Evolutionary conservation across 192 early-diverging fungal genomes (phyloP).

Genomic region (Spizellomyces punctatus): DNA sequence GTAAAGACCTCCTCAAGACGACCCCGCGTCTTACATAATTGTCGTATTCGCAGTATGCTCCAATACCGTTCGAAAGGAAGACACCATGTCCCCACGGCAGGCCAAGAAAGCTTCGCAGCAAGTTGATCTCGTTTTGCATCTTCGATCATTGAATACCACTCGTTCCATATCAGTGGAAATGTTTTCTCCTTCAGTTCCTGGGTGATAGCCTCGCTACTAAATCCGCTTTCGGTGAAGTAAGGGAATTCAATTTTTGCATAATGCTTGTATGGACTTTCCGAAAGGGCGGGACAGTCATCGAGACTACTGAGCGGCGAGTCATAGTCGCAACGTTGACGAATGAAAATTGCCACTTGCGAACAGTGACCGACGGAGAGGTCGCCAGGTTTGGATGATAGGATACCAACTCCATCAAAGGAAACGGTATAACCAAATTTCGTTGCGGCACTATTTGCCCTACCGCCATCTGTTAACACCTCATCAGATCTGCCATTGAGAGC

Average conservation of each 20-base stretch:
- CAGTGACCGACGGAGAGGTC: slow-evolving; percentile 49
- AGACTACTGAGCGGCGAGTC: too few relatives aligned
- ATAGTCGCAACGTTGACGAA: not conserved
- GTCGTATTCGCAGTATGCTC: slow-evolving; percentile 33
- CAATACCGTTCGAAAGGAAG: slow-evolving; percentile 17
- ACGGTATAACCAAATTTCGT: slow-evolving; percentile 66
- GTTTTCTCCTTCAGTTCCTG: slow-evolving; percentile 18
- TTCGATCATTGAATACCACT: slow-evolving; percentile 8
- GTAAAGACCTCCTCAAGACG: slow-evolving; percentile 15
- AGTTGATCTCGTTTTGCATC: not conserved
- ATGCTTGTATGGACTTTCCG: slow-evolving; percentile 8
- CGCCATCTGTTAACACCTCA: too few relatives aligned
- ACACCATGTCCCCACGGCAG: not conserved
- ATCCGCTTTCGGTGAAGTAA: slow-evolving; percentile 37
- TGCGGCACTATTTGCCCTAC: slow-evolving; percentile 41
- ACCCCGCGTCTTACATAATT: slow-evolving; percentile 35
- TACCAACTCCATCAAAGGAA: slow-evolving; percentile 66
- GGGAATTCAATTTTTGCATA: slow-evolving; percentile 31
- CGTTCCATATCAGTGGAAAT: slow-evolving; percentile 23
- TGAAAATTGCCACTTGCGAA: slow-evolving; percentile 78
- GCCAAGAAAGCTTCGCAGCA: not conserved
- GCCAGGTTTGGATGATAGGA: slow-evolving; percentile 15
- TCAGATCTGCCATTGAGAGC: too few relatives aligned
- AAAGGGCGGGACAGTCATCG: not conserved
- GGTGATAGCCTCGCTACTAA: slow-evolving; percentile 26